Conservation (phyloP, 1,284 basidiomycete species). For the Sporisorium reilianum region DNA sequence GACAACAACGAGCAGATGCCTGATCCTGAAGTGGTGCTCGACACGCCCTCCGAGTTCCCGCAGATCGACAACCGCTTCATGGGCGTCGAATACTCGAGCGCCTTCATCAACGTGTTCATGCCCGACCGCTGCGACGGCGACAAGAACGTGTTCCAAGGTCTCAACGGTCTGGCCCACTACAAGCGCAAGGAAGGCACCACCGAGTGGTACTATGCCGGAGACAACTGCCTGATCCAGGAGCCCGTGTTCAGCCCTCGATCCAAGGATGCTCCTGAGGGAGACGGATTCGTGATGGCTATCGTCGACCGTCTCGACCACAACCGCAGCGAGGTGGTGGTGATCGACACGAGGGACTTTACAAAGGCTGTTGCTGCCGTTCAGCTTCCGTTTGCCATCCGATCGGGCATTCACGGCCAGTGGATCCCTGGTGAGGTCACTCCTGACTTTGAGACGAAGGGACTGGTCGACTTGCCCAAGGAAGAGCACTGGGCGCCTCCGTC, state of each 20-base stretch:
- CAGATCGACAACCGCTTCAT: slow-evolving; percentile 42
- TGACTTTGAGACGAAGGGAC: slow-evolving; percentile 26
- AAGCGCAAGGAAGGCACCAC: slow-evolving; percentile 26
- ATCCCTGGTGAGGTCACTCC: slow-evolving; percentile 27
- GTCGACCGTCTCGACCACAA: slow-evolving; percentile 39
- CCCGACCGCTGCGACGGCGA: slow-evolving; percentile 29
- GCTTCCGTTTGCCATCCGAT: slow-evolving; percentile 28
- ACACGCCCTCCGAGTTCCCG: slow-evolving; percentile 42
- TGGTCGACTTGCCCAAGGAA: slow-evolving; percentile 25
- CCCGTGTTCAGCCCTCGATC: slow-evolving; percentile 43
- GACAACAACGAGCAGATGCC: slow-evolving; percentile 27
- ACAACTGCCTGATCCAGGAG: slow-evolving; percentile 44
- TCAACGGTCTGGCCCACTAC: slow-evolving; percentile 37
- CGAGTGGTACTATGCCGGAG: slow-evolving; percentile 34
- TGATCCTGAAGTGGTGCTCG: slow-evolving; percentile 32
- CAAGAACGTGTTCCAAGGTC: slow-evolving; percentile 41
- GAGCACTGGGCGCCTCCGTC: slow-evolving; percentile 23
- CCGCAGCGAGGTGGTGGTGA: slow-evolving; percentile 41
- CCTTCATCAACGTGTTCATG: slow-evolving; percentile 41
- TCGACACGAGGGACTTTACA: slow-evolving; percentile 36
- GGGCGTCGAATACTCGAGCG: slow-evolving; percentile 27
- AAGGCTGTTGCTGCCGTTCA: slow-evolving; percentile 26
- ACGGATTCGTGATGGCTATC: slow-evolving; percentile 40
- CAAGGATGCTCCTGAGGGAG: slow-evolving; percentile 37
- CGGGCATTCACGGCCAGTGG: slow-evolving; percentile 36